A percentile compares a stretch with the other conserved stretches of the same genome.
Conservation (phyloP, 805 yeast species). For the Candida coleopterorum region DNA sequence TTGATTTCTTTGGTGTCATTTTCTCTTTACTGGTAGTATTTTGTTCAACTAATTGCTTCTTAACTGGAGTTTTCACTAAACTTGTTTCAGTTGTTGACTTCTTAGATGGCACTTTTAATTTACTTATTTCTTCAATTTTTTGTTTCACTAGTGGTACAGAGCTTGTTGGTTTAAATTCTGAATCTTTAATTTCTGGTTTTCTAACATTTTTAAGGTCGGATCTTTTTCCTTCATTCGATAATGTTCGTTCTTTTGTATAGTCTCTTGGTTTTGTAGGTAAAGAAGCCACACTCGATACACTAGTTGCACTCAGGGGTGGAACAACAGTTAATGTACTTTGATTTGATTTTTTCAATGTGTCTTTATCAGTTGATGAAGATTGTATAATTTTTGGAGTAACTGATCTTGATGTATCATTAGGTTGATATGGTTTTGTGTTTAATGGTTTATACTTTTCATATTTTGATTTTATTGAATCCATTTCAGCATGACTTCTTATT, state of each 20-base stretch:
- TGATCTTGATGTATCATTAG: background rate
- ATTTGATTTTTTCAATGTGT: background rate
- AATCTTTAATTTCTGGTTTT: too few species aligned
- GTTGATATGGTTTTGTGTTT: background rate
- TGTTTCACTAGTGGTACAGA: background rate
- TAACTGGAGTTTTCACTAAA: background rate
- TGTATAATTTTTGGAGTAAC: background rate
- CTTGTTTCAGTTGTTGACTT: too few species aligned
- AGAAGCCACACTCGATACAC: background rate
- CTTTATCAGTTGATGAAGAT: background rate
- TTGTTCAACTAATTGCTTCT: background rate
- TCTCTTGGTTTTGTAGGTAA: conserved; percentile 1
- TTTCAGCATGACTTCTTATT: background rate
- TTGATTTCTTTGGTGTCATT: too few species aligned
- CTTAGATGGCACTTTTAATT: too few species aligned
- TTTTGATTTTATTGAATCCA: conserved; percentile 3
- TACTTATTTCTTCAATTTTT: too few species aligned
- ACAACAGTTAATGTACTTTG: background rate
- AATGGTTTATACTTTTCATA: conserved; percentile 4
- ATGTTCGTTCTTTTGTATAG: background rate
- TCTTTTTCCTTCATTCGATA: background rate
- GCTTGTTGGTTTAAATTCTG: too few species aligned
- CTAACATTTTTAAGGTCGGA: too few species aligned
- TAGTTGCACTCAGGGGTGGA: background rate
- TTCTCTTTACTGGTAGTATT: too few species aligned